Percentiles rank a stretch among this genome's conserved stretches.
phyloP scores from a whole-genome alignment of 1,139 yeast genomes.

The Debaryomyces sp. region DNA sequence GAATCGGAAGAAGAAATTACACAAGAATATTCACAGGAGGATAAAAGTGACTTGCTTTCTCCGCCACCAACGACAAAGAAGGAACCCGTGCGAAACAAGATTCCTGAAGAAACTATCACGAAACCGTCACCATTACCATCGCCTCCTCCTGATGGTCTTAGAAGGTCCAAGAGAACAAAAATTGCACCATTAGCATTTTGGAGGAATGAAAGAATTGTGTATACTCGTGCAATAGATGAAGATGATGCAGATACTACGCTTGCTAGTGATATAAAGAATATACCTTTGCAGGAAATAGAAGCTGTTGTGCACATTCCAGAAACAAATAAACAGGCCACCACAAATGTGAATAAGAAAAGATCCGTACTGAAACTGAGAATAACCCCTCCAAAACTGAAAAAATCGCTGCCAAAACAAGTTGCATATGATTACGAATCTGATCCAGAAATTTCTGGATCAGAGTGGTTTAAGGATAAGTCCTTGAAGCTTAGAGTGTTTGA shows the following conservation, averaged over 20 bases:
- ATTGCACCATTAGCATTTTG: constrained; percentile 81
- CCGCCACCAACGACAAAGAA: constrained; percentile 23
- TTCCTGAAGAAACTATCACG: constrained; percentile 11
- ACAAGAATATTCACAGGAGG: constrained; percentile 14
- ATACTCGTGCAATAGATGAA: constrained; percentile 50
- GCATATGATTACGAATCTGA: constrained; percentile 40
- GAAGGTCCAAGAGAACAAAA: constrained; percentile 62
- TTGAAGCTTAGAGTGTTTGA: constrained; percentile 56
- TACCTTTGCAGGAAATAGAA: constrained; percentile 61
- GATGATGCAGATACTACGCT: constrained; percentile 40
- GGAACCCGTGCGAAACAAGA: background rate
- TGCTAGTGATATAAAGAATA: constrained; percentile 34
- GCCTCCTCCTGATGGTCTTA: constrained; percentile 49
- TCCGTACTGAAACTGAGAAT: constrained; percentile 16
- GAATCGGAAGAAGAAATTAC: constrained; percentile 16
- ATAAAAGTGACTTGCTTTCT: constrained; percentile 18
- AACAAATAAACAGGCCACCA: constrained; percentile 9
- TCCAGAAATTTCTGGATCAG: constrained; percentile 51
- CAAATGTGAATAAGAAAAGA: constrained; percentile 11
- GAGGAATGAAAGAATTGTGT: constrained; percentile 79
- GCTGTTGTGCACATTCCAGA: constrained; percentile 58
- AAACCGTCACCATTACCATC: constrained; percentile 45
- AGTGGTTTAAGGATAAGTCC: constrained; percentile 56
- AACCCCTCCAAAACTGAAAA: constrained; percentile 17
- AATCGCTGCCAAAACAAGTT: constrained; percentile 13